Evolutionary conservation across 768 basidiomycete species (phyloP).

Genomic region (Lactarius evosmus): DNA sequence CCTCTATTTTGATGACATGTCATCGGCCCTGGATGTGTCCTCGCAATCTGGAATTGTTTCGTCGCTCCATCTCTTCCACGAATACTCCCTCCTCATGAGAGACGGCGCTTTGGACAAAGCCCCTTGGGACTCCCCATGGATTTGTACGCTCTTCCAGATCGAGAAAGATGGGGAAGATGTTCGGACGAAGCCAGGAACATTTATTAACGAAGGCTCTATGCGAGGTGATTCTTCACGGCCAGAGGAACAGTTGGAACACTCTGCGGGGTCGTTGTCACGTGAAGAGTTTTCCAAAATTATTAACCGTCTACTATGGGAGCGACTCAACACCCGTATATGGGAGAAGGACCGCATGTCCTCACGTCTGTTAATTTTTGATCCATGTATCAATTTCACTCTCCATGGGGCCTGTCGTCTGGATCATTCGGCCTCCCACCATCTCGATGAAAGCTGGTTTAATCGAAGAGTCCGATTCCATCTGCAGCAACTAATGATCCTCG

Average conservation of each 20-base stretch:
- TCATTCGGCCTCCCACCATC: conserved; percentile 37
- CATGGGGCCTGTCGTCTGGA: conserved; percentile 36
- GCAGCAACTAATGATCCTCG: conserved; percentile 48
- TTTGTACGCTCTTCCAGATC: conserved; percentile 17
- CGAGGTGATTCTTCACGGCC: not conserved
- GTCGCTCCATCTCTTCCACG: conserved; percentile 10
- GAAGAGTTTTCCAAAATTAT: not conserved
- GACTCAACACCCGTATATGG: conserved; percentile 4
- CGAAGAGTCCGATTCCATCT: conserved; percentile 44
- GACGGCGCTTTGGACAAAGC: conserved; percentile 12
- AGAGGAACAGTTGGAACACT: not conserved
- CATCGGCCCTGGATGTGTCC: conserved; percentile 14
- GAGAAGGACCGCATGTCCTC: not conserved
- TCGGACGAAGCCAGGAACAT: not conserved
- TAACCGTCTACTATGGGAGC: not conserved
- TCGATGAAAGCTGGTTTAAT: conserved; percentile 40
- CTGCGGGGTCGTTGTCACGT: not conserved
- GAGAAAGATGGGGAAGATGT: conserved; percentile 8
- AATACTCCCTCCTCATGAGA: conserved; percentile 18
- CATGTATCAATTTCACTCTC: conserved; percentile 34
- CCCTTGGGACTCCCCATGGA: conserved; percentile 17
- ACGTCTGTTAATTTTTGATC: conserved; percentile 12
- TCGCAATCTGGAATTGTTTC: conserved; percentile 10
- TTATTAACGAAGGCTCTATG: not conserved
- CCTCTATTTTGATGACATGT: conserved; percentile 16